Evolutionary conservation across 2,329 filamentous ascomycete genomes (phyloP).

Genomic region (Cadophora malorum): DNA sequence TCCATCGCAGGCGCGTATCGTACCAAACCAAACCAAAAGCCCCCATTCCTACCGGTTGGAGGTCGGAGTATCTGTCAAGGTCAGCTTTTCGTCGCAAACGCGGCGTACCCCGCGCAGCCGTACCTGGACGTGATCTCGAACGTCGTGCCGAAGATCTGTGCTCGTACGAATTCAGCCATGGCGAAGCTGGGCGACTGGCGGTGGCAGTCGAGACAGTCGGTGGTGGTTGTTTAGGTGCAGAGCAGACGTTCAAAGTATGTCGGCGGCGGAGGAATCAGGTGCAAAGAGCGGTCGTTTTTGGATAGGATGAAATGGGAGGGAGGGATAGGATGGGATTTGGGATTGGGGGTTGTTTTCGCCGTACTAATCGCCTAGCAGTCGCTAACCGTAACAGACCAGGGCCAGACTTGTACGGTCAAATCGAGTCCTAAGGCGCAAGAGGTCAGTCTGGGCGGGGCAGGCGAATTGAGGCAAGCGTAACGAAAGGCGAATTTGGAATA

Average conservation of each 20-base stretch:
- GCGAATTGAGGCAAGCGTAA: neutral
- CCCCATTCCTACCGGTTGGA: conserved; percentile 98
- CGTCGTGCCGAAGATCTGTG: conserved; percentile 98
- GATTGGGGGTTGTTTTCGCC: conserved; percentile 21
- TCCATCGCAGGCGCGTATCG: conserved; percentile 42
- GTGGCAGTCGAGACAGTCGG: neutral
- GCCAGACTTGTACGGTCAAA: neutral
- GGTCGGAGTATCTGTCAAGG: conserved; percentile 82
- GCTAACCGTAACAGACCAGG: conserved; percentile 14
- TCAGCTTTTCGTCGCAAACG: conserved; percentile 32
- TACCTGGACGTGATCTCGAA: conserved; percentile 99
- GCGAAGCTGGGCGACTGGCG: conserved; percentile 47
- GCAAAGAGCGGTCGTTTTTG: neutral
- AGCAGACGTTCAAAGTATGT: neutral
- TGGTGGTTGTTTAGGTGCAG: neutral
- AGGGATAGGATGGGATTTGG: conserved; percentile 16
- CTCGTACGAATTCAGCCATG: conserved; percentile 99
- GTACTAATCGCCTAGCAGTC: conserved; percentile 27
- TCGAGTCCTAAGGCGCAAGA: conserved; percentile 12
- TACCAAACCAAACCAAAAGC: conserved; percentile 99
- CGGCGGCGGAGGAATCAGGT: conserved; percentile 9
- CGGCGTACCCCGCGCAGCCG: conserved; percentile 35
- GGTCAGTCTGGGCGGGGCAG: conserved; percentile 14
- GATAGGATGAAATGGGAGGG: neutral
- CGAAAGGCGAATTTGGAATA: neutral